Conservation (phyloP, 2,329 filamentous ascomycete genomes). For the Penicillium sp. region DNA sequence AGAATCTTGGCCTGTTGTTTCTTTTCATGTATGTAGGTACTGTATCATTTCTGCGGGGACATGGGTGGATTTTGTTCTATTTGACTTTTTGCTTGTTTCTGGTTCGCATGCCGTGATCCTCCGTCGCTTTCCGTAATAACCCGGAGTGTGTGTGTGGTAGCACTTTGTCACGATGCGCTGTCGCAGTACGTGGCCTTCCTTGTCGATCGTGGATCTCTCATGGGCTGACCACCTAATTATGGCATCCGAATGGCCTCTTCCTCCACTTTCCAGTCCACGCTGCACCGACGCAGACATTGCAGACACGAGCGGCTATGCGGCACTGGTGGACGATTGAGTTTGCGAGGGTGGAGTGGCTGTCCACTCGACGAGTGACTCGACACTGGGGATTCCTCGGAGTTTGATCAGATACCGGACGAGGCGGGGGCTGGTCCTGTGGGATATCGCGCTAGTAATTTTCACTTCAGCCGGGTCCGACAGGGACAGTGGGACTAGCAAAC, state of each 20-base stretch:
- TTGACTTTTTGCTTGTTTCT: not conserved
- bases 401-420: constrained; percentile 16
- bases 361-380: not conserved
- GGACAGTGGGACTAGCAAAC: not conserved
- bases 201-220: not conserved
- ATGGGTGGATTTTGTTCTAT: not conserved
- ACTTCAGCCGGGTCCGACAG: not conserved
- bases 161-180: not conserved
- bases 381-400: constrained; percentile 1
- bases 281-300: not conserved
- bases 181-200: not conserved
- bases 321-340: constrained; percentile 3
- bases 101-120: not conserved
- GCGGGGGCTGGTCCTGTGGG: not conserved
- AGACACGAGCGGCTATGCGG: constrained; percentile 2
- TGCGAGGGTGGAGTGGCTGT: not conserved
- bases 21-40: too few species aligned
- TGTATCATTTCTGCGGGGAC: not conserved
- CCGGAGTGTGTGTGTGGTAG: too few species aligned
- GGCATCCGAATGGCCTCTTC: not conserved
- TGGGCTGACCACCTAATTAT: not conserved
- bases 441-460: constrained; percentile 17
- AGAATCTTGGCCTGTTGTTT: not conserved
- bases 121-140: not conserved
- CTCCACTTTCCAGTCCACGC: not conserved